Percentiles rank a stretch among this genome's conserved stretches.
phyloP scores from a whole-genome alignment of 208 protist species.

The Angomonas ambiguus region DNA sequence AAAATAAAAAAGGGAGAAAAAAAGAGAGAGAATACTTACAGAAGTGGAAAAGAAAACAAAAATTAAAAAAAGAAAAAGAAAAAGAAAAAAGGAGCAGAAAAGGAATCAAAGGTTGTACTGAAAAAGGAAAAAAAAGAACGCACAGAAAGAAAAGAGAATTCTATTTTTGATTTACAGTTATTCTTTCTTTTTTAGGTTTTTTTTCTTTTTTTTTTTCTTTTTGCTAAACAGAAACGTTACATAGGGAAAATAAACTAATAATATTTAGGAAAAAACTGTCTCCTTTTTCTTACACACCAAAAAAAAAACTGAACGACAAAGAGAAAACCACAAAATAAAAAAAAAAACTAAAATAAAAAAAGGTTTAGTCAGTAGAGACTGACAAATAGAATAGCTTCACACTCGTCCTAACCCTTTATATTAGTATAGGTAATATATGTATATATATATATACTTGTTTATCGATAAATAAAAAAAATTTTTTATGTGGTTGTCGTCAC shows the following conservation, averaged over 20 bases:
- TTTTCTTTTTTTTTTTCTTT: constrained; percentile 16
- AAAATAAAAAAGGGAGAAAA: constrained; percentile 2
- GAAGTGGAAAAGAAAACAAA: not conserved
- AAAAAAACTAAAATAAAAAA: constrained; percentile 2
- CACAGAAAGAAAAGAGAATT: not conserved
- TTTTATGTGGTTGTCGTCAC: too few relatives aligned
- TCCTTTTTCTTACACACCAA: too few relatives aligned
- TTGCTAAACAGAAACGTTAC: too few relatives aligned
- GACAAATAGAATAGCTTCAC: too few relatives aligned
- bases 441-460: too few relatives aligned
- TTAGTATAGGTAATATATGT: too few relatives aligned
- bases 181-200: constrained; percentile 13
- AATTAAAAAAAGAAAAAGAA: not conserved
- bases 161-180: constrained; percentile 8
- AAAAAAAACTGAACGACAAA: not conserved
- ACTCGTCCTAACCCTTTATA: too few relatives aligned
- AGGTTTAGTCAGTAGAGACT: too few relatives aligned
- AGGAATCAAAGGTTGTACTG: not conserved
- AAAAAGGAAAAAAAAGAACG: constrained; percentile 17
- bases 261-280: too few relatives aligned
- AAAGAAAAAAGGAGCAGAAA: not conserved
- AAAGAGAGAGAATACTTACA: not conserved
- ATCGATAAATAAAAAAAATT: too few relatives aligned
- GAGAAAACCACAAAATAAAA: constrained; percentile 9
- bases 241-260: too few relatives aligned